Percentiles rank a stretch among this genome's conserved stretches.
phyloP scores from a whole-genome alignment of 2,329 filamentous ascomycete genomes.

The Apiospora arundinis region DNA sequence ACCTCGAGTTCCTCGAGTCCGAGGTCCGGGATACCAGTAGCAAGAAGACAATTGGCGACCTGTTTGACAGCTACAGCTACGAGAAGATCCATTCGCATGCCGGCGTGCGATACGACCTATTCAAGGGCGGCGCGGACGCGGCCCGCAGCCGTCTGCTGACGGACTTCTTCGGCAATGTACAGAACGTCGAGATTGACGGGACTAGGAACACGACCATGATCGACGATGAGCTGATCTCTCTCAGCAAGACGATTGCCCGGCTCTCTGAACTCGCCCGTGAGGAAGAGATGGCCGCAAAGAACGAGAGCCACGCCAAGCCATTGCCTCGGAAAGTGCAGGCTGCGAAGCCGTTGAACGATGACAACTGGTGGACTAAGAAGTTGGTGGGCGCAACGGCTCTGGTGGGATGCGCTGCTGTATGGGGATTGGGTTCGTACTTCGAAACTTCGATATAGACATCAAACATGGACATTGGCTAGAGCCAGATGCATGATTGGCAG shows the following conservation, averaged over 20 bases:
- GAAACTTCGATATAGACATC: conserved; percentile 36
- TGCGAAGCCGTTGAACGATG: conserved; percentile 68
- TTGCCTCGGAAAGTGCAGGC: conserved; percentile 49
- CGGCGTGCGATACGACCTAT: conserved; percentile 94
- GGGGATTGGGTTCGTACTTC: conserved; percentile 63
- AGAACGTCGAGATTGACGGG: conserved; percentile 89
- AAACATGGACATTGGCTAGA: not conserved
- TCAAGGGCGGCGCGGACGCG: conserved; percentile 79
- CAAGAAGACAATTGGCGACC: conserved; percentile 88
- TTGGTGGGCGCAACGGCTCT: conserved; percentile 66
- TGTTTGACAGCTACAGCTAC: conserved; percentile 96
- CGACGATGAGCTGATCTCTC: conserved; percentile 74
- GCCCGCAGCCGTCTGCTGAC: conserved; percentile 84
- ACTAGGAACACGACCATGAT: conserved; percentile 63
- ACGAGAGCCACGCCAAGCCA: conserved; percentile 33
- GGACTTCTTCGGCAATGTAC: conserved; percentile 98
- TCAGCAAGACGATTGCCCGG: conserved; percentile 71
- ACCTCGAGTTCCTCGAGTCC: conserved; percentile 93
- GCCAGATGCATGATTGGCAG: not conserved
- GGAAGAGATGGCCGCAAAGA: conserved; percentile 43
- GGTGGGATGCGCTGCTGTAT: conserved; percentile 65
- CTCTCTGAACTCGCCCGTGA: conserved; percentile 57
- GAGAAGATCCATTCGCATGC: conserved; percentile 93
- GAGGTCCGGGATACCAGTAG: conserved; percentile 85
- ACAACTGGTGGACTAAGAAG: conserved; percentile 73